Evolutionary conservation across 2,329 filamentous ascomycete genomes (phyloP).

Genomic region (Drechmeria coniospora): DNA sequence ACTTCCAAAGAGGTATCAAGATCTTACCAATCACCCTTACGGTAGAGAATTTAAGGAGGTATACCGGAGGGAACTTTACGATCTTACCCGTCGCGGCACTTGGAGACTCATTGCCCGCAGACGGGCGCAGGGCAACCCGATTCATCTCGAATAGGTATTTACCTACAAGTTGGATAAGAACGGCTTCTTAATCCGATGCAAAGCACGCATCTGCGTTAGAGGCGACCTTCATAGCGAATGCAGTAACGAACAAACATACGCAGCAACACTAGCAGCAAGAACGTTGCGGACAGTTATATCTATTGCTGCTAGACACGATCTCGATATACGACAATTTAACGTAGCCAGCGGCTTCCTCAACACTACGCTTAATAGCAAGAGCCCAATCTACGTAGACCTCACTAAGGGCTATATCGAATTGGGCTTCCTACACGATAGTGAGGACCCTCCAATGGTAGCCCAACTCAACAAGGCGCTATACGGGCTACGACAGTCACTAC

Average conservation of each 20-base stretch:
- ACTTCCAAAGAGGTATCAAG: constrained; percentile 1
- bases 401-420: not conserved
- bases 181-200: constrained; percentile 1
- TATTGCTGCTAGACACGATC: not conserved
- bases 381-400: not conserved
- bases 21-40: not conserved
- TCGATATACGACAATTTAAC: not conserved
- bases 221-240: not conserved
- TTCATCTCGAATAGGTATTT: constrained; percentile 2
- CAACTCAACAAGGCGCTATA: not conserved
- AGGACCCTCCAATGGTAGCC: not conserved
- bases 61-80: not conserved
- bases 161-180: constrained; percentile 2
- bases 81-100: not conserved
- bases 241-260: constrained; percentile 1
- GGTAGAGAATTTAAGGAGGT: not conserved
- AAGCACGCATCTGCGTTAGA: constrained; percentile 2
- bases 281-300: no score
- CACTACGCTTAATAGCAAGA: not conserved
- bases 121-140: not conserved
- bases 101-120: not conserved
- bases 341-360: not conserved
- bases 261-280: not conserved
- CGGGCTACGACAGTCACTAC: not conserved
- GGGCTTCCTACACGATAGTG: not conserved